These are phyloP conservation scores for Trichoderma semiorbis DNA, from an alignment of 2,329 filamentous ascomycete genomes.

Conservation along the genomic window DNA sequence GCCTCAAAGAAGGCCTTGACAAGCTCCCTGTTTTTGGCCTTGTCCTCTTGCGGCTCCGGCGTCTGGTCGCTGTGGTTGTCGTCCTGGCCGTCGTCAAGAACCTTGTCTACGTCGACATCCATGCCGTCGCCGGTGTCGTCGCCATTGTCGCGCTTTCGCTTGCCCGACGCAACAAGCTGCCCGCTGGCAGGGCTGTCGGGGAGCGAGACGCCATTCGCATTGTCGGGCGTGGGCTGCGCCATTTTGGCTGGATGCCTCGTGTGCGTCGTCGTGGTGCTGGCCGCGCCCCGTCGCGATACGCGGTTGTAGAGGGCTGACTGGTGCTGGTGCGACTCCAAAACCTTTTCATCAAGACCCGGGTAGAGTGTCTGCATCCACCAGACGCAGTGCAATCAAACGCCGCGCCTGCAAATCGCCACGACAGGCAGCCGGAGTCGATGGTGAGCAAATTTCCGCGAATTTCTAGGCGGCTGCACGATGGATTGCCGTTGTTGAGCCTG, in stretches of 20 bases:
- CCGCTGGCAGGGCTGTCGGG: constrained; percentile 29
- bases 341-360: constrained; percentile 36
- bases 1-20: constrained; percentile 39
- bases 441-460: constrained; percentile 23
- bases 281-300: constrained; percentile 42
- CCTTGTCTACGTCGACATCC: constrained; percentile 24
- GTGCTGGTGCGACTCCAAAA: constrained; percentile 43
- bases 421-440: constrained; percentile 10
- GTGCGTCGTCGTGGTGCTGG: constrained; percentile 26
- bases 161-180: constrained; percentile 40
- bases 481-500: constrained; percentile 31
- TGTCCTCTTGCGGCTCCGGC: not conserved
- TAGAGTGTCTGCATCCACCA: constrained; percentile 32
- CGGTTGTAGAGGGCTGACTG: constrained; percentile 35
- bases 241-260: constrained; percentile 31
- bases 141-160: constrained; percentile 57
- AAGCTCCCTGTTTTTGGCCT: constrained; percentile 31
- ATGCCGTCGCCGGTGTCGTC: constrained; percentile 32
- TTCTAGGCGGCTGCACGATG: constrained; percentile 26
- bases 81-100: not conserved
- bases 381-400: constrained; percentile 29
- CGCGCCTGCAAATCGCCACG: constrained; percentile 24
- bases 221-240: constrained; percentile 40
- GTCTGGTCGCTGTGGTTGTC: not conserved
- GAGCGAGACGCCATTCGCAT: constrained; percentile 42